phyloP scores from a whole-genome alignment of 1,284 basidiomycete species.

The Rhodofomes roseus region DNA sequence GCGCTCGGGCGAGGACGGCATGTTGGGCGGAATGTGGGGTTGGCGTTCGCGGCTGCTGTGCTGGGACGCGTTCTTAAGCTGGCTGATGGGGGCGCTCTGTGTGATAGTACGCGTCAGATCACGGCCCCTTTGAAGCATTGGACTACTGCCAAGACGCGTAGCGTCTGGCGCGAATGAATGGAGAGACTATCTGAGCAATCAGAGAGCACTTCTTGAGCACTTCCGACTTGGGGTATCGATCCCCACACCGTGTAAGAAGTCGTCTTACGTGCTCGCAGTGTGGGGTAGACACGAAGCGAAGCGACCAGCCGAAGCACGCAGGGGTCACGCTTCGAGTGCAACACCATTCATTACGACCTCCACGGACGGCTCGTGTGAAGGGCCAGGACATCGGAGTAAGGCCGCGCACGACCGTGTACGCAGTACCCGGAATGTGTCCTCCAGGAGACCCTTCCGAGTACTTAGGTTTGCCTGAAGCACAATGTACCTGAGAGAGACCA shows the following conservation, averaged over 20 bases:
- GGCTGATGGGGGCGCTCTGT: constrained; percentile 1
- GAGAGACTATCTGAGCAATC: not conserved
- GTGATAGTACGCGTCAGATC: constrained; percentile 2
- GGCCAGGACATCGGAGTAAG: not conserved
- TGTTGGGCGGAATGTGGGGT: not conserved
- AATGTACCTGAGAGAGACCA: not conserved
- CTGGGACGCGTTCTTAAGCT: not conserved
- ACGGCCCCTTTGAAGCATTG: not conserved
- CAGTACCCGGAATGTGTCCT: not conserved
- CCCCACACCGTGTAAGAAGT: no score
- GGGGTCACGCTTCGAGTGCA: not conserved
- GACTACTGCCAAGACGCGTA: not conserved
- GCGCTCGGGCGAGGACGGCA: constrained; percentile 18
- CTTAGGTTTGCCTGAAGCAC: not conserved
- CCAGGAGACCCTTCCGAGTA: not conserved
- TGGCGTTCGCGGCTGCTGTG: no score
- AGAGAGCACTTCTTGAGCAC: not conserved
- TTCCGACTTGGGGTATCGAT: not conserved
- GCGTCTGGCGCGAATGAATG: not conserved
- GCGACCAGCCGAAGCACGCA: not conserved
- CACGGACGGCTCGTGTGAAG: not conserved
- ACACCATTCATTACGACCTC: not conserved
- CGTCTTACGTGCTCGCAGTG: not conserved
- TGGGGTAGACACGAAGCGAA: not conserved
- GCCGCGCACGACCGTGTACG: not conserved